Conservation (phyloP, 306 rosid species). For the Vigna mungo region DNA sequence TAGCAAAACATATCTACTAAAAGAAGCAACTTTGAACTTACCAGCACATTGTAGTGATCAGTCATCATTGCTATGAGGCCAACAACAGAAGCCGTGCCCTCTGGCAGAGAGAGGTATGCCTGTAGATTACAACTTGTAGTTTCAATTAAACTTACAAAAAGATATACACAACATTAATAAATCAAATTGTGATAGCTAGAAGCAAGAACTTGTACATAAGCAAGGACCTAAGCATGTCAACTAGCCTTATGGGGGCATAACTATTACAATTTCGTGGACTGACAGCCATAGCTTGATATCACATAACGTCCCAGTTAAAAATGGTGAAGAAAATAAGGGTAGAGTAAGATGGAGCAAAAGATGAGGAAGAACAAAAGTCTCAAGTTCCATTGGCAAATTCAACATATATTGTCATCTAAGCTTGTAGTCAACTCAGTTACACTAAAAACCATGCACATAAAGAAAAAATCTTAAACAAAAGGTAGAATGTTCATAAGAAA, state of each 20-base stretch:
- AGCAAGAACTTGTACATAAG: not conserved
- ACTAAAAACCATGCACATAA: not conserved
- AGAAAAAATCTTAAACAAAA: constrained; percentile 4
- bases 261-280: constrained; percentile 2
- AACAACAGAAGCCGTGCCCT: constrained; percentile 86
- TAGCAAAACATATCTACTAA: not conserved
- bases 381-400: constrained; percentile 5
- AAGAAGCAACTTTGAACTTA: constrained; percentile 42
- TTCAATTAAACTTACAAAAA: constrained; percentile 34
- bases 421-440: constrained; percentile 11
- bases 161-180: constrained; percentile 26
- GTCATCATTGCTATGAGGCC: constrained; percentile 64
- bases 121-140: constrained; percentile 48
- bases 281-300: constrained; percentile 21
- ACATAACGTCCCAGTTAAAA: not conserved
- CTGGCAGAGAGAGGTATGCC: constrained; percentile 94
- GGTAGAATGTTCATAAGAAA: constrained; percentile 16
- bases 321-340: not conserved
- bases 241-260: not conserved
- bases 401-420: constrained; percentile 11
- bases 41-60: constrained; percentile 79
- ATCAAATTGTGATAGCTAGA: not conserved
- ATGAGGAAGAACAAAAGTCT: constrained; percentile 28
- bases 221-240: not conserved
- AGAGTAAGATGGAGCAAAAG: not conserved